Base-by-base conservation (phyloP, 2,329 filamentous ascomycete genomes). In the Xylaria sp. region DNA sequence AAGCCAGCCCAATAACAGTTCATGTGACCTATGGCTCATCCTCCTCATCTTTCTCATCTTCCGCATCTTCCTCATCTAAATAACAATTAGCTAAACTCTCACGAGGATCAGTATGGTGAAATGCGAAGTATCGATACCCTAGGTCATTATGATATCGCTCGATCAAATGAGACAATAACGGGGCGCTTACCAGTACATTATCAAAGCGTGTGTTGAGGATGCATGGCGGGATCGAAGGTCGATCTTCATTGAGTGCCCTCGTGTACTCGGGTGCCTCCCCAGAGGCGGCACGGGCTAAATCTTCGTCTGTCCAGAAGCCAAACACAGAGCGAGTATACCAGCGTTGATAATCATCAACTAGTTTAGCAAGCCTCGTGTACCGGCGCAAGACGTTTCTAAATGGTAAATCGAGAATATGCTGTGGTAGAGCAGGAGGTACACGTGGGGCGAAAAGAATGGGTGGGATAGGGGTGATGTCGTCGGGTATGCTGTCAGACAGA, bases 61-160 rank as follows among this genome's bases (percentile, higher is more conserved):
- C 20, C 20, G 1, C 7, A 25, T 31, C 12, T 13, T 51, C 20
- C 20, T 5, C 7, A 25, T 31, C 12, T 7, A n/a, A n/a, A 20
- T 55, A 28, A 10, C 18, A 20, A 9, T 49, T 25, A 5, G 36
- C 12, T 18, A 49, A 28, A 3, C 28, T 51, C 20, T 7, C 41
- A n/a, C 68, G 48, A 9, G 54, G 68, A n/a, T 71, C 68, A 0
- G 0, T 6, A 0, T 9, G 41, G 5, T 20, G 69, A 18, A 71
- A 71, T 0, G 60, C 70, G 9, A 71, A 71, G 4, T 67, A 71
- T 3, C 60, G 48, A 10, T 18, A 57, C 9, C 70, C 70, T 0
- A 60, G 36, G 18, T 72, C 68, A 1, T 49, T 70, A 25, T 72
- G 70, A 23, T 70, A 72, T n/a, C 70, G 62, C 23, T 72, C 68